phyloP scores from a whole-genome alignment of 345 rosid species.

The Fremontodendron californicum region DNA sequence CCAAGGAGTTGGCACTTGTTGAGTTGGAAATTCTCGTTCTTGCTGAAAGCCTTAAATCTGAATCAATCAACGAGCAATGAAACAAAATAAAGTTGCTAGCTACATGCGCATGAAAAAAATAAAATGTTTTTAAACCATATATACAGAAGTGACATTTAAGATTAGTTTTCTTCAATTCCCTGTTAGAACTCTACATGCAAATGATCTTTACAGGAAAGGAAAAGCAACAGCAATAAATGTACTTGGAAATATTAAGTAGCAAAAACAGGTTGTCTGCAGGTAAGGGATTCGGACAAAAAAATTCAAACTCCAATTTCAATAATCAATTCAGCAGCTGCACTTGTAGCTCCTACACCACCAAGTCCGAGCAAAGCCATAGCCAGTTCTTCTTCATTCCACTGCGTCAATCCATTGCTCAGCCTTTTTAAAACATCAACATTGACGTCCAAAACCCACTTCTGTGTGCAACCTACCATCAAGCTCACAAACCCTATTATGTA shows the following conservation, averaged over 20 bases:
- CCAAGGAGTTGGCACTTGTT: conserved; percentile 33
- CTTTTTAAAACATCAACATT: conserved; percentile 65
- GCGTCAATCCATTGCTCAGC: conserved; percentile 72
- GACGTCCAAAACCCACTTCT: conserved; percentile 78
- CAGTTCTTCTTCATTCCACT: conserved; percentile 75
- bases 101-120: too few relatives aligned
- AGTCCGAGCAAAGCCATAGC: conserved; percentile 61
- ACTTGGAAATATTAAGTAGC: neutral
- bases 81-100: too few relatives aligned
- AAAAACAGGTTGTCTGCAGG: neutral
- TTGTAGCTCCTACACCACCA: conserved; percentile 63
- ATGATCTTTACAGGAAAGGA: neutral
- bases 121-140: too few relatives aligned
- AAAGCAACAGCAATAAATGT: neutral
- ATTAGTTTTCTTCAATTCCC: neutral
- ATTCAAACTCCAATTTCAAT: conserved; percentile 30
- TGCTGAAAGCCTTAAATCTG: conserved; percentile 62
- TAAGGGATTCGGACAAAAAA: neutral
- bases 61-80: too few relatives aligned
- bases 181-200: neutral
- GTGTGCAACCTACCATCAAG: conserved; percentile 67
- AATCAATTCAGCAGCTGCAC: conserved; percentile 71
- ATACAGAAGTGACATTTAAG: neutral
- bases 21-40: conserved; percentile 75
- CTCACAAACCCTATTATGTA: conserved; percentile 70